Conservation (phyloP, 352 stramenopile genomes). For the Phytophthora sojae region DNA sequence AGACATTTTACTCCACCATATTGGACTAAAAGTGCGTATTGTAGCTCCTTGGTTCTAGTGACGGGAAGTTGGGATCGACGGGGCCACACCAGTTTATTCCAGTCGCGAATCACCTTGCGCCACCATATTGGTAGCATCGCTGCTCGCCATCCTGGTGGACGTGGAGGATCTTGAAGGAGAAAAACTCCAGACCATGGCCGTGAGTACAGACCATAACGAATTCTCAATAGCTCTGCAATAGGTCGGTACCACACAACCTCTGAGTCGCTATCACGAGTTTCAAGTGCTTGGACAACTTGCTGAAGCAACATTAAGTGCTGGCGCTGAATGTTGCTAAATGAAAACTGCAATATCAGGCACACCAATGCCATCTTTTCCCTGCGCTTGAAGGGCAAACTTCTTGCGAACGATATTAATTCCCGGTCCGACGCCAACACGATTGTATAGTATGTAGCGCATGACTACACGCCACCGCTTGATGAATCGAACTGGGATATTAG, state of each 20-base stretch:
- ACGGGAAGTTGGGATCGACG: not conserved
- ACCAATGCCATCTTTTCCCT: too few species aligned
- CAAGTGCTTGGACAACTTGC: not conserved
- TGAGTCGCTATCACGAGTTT: not conserved
- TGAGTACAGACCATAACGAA: not conserved
- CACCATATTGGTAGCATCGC: not conserved
- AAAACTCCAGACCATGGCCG: constrained; percentile 1
- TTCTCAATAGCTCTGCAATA: not conserved
- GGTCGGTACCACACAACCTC: not conserved
- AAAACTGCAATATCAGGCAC: not conserved
- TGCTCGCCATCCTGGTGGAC: not conserved
- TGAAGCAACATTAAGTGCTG: not conserved
- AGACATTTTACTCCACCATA: too few species aligned
- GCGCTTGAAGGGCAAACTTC: too few species aligned
- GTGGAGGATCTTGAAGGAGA: constrained; percentile 3
- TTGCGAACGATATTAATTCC: too few species aligned
- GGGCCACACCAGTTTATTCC: constrained; percentile 1
- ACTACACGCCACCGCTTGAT: not conserved
- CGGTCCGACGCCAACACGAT: too few species aligned
- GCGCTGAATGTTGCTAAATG: too few species aligned
- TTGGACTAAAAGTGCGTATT: not conserved
- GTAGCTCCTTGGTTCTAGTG: not conserved
- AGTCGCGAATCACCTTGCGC: not conserved
- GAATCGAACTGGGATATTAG: not conserved
- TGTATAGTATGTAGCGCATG: too few species aligned